These are phyloP conservation scores for Nigrospora oryzae DNA, from an alignment of 2,329 filamentous ascomycete species.

Conservation along the genomic window DNA sequence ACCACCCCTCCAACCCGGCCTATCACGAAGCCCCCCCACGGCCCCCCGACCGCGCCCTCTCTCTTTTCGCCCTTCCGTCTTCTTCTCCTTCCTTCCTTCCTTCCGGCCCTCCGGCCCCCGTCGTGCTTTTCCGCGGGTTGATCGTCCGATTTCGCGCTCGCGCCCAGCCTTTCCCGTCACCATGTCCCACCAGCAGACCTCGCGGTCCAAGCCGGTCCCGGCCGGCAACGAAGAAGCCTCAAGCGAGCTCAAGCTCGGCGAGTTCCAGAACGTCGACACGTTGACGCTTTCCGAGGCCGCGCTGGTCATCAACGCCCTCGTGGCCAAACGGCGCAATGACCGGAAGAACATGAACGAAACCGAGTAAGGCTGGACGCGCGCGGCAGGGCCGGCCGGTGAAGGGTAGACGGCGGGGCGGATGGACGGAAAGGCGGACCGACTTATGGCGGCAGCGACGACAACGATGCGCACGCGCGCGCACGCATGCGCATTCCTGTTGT, in stretches of 20 bases:
- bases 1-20: no score
- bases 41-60: no score
- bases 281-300: constrained; percentile 88
- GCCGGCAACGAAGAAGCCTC: constrained; percentile 84
- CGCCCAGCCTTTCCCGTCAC: not conserved
- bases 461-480: not conserved
- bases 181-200: constrained; percentile 37
- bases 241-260: constrained; percentile 74
- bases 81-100: no score
- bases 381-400: not conserved
- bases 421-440: no score
- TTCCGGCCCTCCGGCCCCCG: no score
- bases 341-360: constrained; percentile 78
- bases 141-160: no score
- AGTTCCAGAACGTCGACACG: constrained; percentile 87
- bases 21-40: no score
- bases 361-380: constrained; percentile 47
- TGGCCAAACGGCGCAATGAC: constrained; percentile 70
- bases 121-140: no score
- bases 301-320: constrained; percentile 83
- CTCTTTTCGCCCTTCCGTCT: no score
- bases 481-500: no score
- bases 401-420: no score
- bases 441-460: not conserved
- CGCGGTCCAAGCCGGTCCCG: constrained; percentile 59